These are phyloP conservation scores for Epichloe glyceriae DNA, from an alignment of 2,329 filamentous ascomycete species.

Conservation along the genomic window DNA sequence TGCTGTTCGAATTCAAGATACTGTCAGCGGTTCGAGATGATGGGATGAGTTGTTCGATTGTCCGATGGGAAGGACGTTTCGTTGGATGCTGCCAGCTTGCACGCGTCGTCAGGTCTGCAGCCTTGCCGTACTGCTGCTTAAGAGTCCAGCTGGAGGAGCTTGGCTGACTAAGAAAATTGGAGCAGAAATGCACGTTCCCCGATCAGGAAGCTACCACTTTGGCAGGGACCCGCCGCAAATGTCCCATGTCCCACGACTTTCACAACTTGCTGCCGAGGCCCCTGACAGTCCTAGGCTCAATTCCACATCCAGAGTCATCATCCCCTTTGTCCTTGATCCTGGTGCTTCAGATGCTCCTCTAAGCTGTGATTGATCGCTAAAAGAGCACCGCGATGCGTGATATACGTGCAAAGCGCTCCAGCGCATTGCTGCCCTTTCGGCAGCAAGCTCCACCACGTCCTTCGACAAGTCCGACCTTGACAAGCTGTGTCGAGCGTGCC, in stretches of 20 bases:
- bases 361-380: background rate
- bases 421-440: constrained; percentile 52
- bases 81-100: constrained; percentile 12
- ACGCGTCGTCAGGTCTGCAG: constrained; percentile 20
- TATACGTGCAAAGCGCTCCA: constrained; percentile 49
- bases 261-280: constrained; percentile 1
- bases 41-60: constrained; percentile 6
- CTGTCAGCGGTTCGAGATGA: background rate
- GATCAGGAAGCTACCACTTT: background rate
- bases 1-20: background rate
- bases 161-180: constrained; percentile 26
- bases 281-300: background rate
- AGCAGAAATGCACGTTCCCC: background rate
- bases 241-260: background rate
- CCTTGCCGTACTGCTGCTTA: constrained; percentile 2
- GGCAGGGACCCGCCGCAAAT: background rate
- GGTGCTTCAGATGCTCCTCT: background rate
- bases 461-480: constrained; percentile 53
- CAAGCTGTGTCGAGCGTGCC: constrained; percentile 45
- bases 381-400: constrained; percentile 34
- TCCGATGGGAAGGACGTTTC: constrained; percentile 11
- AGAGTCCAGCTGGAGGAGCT: constrained; percentile 19
- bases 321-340: background rate
- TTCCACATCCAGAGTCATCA: background rate
- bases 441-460: constrained; percentile 36